Conservation (phyloP, 805 yeast genomes). For the Hermanozyma aechmeae region DNA sequence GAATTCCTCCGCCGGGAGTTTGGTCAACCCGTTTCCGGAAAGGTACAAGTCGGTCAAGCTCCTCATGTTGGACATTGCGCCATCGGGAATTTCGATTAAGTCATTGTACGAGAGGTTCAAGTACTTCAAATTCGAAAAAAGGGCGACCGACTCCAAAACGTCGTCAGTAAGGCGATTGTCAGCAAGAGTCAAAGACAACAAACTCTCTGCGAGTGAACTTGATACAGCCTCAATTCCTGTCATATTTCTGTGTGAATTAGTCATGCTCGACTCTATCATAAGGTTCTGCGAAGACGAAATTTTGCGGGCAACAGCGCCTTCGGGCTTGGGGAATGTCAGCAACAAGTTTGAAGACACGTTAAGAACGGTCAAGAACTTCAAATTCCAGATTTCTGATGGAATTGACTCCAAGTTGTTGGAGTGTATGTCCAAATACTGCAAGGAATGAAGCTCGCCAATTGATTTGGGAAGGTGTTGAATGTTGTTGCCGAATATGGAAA, state of each 20-base stretch:
- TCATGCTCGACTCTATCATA: no score
- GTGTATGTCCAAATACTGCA: conserved; percentile 70
- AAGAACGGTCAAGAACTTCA: conserved; percentile 45
- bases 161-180: conserved; percentile 81
- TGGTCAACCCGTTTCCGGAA: conserved; percentile 74
- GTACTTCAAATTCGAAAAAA: conserved; percentile 45
- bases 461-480: conserved; percentile 60
- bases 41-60: conserved; percentile 57
- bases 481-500: conserved; percentile 70
- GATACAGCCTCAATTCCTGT: conserved; percentile 1
- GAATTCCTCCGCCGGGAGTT: conserved; percentile 81
- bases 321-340: conserved; percentile 49
- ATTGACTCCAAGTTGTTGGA: conserved; percentile 69
- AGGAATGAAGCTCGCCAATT: conserved; percentile 48
- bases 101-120: conserved; percentile 82
- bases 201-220: conserved; percentile 39
- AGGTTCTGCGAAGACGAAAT: conserved; percentile 21
- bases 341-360: conserved; percentile 71
- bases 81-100: conserved; percentile 69
- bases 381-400: conserved; percentile 59
- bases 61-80: conserved; percentile 51
- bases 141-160: conserved; percentile 57
- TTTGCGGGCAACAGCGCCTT: conserved; percentile 21
- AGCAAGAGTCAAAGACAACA: conserved; percentile 55
- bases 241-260: not conserved